Percentiles rank a stretch among this genome's conserved stretches.
These are phyloP conservation scores for Suhomyces taliae DNA, from an alignment of 1,139 yeast genomes.

Conservation along the genomic window DNA sequence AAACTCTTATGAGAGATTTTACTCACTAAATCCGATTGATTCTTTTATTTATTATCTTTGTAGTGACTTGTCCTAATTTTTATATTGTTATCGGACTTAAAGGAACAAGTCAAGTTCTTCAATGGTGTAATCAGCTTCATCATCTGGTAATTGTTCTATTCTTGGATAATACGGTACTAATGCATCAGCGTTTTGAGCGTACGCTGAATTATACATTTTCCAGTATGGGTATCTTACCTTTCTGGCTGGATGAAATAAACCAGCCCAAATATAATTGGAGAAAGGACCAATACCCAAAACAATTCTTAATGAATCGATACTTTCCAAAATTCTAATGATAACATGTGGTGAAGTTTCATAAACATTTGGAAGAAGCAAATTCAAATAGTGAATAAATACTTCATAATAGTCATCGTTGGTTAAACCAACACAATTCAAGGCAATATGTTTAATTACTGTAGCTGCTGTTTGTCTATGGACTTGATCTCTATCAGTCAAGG, in stretches of 20 bases:
- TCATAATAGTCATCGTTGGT: conserved; percentile 74
- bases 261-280: conserved; percentile 80
- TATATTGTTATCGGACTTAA: conserved; percentile 10
- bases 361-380: conserved; percentile 77
- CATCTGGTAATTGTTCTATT: conserved; percentile 35
- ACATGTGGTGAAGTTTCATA: conserved; percentile 97
- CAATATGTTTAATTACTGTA: conserved; percentile 78
- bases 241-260: conserved; percentile 90
- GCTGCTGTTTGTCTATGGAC: conserved; percentile 98
- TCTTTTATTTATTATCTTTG: no score
- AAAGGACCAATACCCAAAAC: conserved; percentile 77
- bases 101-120: conserved; percentile 39
- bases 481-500: conserved; percentile 84
- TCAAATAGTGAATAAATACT: conserved; percentile 63
- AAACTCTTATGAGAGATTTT: no score
- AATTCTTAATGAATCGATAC: conserved; percentile 70
- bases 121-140: conserved; percentile 22
- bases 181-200: conserved; percentile 71
- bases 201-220: conserved; percentile 76
- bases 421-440: conserved; percentile 73
- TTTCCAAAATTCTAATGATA: conserved; percentile 76
- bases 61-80: no score
- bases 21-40: no score
- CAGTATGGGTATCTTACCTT: conserved; percentile 86
- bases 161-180: conserved; percentile 83